phyloP scores from a whole-genome alignment of 2,329 filamentous ascomycete genomes.

The Eurotiales sp. region DNA sequence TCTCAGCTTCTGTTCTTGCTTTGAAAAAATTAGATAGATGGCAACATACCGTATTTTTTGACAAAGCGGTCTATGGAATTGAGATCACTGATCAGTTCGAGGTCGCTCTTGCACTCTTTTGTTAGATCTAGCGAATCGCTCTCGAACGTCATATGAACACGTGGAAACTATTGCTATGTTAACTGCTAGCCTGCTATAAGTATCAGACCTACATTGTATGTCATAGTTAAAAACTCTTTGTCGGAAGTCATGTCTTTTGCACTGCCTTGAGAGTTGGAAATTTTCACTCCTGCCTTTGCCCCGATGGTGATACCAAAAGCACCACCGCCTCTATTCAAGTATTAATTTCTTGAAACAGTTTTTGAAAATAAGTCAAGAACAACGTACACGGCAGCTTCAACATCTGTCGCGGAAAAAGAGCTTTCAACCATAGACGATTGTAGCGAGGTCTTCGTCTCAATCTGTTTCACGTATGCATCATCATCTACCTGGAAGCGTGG shows the following conservation, averaged over 20 bases:
- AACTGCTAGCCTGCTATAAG: background rate
- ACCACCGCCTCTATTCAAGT: constrained; percentile 9
- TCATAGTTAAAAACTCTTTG: constrained; percentile 15
- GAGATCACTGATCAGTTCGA: constrained; percentile 7
- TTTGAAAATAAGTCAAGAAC: background rate
- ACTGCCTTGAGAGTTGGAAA: constrained; percentile 7
- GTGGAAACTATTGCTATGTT: constrained; percentile 13
- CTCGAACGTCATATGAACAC: constrained; percentile 16
- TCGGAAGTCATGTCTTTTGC: constrained; percentile 1
- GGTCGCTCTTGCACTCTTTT: constrained; percentile 1
- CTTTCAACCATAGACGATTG: constrained; percentile 13
- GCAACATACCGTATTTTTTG: constrained; percentile 10
- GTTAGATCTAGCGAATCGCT: constrained; percentile 13
- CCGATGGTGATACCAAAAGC: constrained; percentile 11
- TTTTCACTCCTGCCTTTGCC: constrained; percentile 15
- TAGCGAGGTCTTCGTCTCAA: background rate
- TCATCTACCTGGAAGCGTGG: background rate
- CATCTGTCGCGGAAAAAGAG: constrained; percentile 17
- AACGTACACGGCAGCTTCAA: constrained; percentile 16
- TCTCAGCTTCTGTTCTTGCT: constrained; percentile 1
- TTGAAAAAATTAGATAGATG: no score
- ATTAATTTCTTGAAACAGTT: background rate
- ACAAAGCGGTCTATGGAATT: constrained; percentile 11
- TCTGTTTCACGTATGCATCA: background rate
- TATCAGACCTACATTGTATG: constrained; percentile 14